A percentile compares a stretch with the other conserved stretches of the same genome.
Conservation (phyloP, 345 rosid genomes). For the Corchorus olitorius region DNA sequence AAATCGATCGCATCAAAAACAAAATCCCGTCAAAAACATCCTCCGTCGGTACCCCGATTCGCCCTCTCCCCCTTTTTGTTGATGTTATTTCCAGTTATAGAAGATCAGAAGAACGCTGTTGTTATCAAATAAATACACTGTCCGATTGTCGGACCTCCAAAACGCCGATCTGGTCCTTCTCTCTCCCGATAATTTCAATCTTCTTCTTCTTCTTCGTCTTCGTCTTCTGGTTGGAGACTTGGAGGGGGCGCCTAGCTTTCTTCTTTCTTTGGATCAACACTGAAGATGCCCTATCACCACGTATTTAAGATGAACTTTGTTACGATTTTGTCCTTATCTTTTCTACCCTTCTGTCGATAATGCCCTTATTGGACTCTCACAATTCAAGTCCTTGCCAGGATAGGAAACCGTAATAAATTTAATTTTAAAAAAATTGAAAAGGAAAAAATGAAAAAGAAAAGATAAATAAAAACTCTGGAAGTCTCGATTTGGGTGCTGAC, state of each 20-base stretch:
- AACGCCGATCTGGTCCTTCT: conserved; percentile 17
- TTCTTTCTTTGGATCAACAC: conserved; percentile 29
- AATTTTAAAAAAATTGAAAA: conserved; percentile 11
- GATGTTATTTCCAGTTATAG: conserved; percentile 6
- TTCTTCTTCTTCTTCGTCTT: conserved; percentile 7
- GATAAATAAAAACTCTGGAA: neutral
- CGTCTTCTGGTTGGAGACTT: neutral
- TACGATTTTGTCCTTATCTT: conserved; percentile 29
- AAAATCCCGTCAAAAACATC: conserved; percentile 21
- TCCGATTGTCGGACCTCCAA: conserved; percentile 13
- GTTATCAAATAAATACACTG: conserved; percentile 10
- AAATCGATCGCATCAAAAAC: neutral
- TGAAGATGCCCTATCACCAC: conserved; percentile 38
- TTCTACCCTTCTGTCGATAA: neutral
- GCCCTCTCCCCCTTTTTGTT: conserved; percentile 16
- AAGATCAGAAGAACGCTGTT: conserved; percentile 6
- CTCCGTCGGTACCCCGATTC: neutral
- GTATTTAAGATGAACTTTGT: conserved; percentile 30
- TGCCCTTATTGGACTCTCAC: neutral
- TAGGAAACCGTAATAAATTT: conserved; percentile 53
- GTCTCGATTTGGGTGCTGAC: neutral
- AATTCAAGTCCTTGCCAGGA: neutral
- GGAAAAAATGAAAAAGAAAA: neutral
- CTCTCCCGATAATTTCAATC: conserved; percentile 12
- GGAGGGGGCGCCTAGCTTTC: conserved; percentile 3